Evolutionary conservation across 2,329 filamentous ascomycete species (phyloP).

Genomic region (Hypomyces perniciosus): DNA sequence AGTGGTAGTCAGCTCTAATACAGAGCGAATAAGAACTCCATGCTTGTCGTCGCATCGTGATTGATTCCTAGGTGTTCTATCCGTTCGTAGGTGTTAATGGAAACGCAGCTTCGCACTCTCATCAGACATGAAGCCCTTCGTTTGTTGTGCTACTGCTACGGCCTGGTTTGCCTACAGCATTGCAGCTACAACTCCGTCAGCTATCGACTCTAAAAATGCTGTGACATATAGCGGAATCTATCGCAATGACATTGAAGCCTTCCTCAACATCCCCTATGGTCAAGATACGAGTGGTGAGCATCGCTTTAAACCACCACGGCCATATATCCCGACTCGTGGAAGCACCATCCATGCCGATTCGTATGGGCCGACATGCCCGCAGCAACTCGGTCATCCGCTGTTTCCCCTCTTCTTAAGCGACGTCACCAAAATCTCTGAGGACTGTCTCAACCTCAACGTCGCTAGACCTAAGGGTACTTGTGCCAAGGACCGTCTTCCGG

Average conservation of each 20-base stretch:
- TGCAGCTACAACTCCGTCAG: slow-evolving; percentile 1
- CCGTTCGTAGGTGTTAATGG: no score
- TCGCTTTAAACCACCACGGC: slow-evolving; percentile 40
- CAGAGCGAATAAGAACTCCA: no score
- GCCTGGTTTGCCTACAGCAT: neutral
- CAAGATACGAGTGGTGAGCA: slow-evolving; percentile 39
- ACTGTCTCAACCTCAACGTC: slow-evolving; percentile 32
- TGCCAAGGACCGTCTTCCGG: slow-evolving; percentile 24
- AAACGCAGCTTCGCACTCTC: no score
- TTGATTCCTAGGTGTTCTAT: no score
- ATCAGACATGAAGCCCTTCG: no score
- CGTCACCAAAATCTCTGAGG: slow-evolving; percentile 32
- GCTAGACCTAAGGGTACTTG: slow-evolving; percentile 23
- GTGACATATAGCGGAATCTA: slow-evolving; percentile 38
- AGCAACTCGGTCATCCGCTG: slow-evolving; percentile 26
- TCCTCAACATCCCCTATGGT: slow-evolving; percentile 42
- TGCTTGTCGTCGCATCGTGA: no score
- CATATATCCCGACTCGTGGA: slow-evolving; percentile 26
- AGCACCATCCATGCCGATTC: slow-evolving; percentile 32
- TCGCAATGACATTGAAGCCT: slow-evolving; percentile 40
- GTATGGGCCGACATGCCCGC: slow-evolving; percentile 40
- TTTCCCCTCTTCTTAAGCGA: slow-evolving; percentile 29
- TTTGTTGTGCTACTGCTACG: no score
- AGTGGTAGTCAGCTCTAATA: no score
- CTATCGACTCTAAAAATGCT: slow-evolving; percentile 16